phyloP scores from a whole-genome alignment of 2,329 filamentous ascomycete genomes.

The Colletotrichum orchidophilum region DNA sequence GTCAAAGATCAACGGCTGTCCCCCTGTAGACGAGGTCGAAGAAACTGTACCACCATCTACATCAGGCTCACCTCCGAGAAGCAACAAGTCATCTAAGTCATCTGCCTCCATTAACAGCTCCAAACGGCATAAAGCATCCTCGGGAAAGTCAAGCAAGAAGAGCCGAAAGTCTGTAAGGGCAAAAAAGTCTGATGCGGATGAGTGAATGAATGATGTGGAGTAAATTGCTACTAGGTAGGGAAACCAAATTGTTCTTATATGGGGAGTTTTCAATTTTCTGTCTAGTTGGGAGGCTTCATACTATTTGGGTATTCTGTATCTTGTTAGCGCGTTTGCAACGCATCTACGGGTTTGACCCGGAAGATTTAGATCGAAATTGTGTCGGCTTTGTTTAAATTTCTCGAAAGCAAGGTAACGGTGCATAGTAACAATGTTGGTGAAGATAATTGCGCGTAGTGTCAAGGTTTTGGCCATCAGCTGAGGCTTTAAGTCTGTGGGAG shows the following conservation, averaged over 20 bases:
- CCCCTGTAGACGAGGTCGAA: slow-evolving; percentile 1
- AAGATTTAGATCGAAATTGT: too few species aligned
- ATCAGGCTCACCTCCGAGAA: slow-evolving; percentile 33
- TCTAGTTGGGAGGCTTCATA: background rate
- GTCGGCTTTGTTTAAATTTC: too few species aligned
- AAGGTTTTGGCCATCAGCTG: too few species aligned
- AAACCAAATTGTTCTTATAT: background rate
- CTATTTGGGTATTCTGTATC: background rate
- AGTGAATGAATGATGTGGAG: background rate
- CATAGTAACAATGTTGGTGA: too few species aligned
- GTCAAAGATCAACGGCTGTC: slow-evolving; percentile 22
- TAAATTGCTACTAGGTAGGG: too few species aligned
- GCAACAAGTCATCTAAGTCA: slow-evolving; percentile 13
- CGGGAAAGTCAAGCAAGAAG: slow-evolving; percentile 17
- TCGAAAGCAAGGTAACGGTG: too few species aligned
- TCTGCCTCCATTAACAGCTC: slow-evolving; percentile 30
- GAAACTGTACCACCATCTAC: background rate
- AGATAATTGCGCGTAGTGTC: too few species aligned
- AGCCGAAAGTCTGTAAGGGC: slow-evolving; percentile 10
- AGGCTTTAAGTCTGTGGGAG: too few species aligned
- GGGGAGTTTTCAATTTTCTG: background rate
- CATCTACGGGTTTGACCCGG: too few species aligned
- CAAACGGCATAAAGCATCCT: slow-evolving; percentile 32
- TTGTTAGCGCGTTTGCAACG: background rate
- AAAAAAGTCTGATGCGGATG: background rate